Conservation (phyloP, 176 grass and related monocot species). For the Thalia dealbata region DNA sequence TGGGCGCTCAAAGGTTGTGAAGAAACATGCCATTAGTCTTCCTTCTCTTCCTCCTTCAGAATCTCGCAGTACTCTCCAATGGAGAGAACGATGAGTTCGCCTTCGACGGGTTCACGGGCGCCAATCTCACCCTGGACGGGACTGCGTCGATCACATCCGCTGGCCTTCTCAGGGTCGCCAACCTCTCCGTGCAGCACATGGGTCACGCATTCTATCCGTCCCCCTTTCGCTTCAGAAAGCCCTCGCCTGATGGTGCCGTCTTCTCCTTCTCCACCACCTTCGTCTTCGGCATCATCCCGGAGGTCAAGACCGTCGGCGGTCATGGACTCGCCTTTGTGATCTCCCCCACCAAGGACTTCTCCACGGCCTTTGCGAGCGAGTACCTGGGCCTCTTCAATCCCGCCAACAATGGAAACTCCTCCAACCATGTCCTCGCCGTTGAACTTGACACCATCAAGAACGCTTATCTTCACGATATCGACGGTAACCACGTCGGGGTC, state of each 20-base stretch:
- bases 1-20: no score
- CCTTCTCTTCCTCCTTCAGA: constrained; percentile 3
- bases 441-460: background rate
- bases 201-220: constrained; percentile 35
- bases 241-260: background rate
- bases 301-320: constrained; percentile 9
- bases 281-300: constrained; percentile 24
- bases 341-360: background rate
- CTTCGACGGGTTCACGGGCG: constrained; percentile 31
- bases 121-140: constrained; percentile 15
- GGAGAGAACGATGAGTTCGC: constrained; percentile 14
- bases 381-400: constrained; percentile 44
- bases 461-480: background rate
- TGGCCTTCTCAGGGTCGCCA: constrained; percentile 50
- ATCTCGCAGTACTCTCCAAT: background rate
- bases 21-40: no score
- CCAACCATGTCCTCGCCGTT: background rate
- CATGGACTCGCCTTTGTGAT: constrained; percentile 36
- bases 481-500: background rate
- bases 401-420: constrained; percentile 25
- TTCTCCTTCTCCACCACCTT: constrained; percentile 31
- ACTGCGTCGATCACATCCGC: constrained; percentile 21
- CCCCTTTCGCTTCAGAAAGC: constrained; percentile 13
- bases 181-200: constrained; percentile 30
- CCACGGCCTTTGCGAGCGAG: constrained; percentile 31